These are phyloP conservation scores for Chaetomium strumarium DNA, from an alignment of 2,329 filamentous ascomycete genomes.

Conservation along the genomic window DNA sequence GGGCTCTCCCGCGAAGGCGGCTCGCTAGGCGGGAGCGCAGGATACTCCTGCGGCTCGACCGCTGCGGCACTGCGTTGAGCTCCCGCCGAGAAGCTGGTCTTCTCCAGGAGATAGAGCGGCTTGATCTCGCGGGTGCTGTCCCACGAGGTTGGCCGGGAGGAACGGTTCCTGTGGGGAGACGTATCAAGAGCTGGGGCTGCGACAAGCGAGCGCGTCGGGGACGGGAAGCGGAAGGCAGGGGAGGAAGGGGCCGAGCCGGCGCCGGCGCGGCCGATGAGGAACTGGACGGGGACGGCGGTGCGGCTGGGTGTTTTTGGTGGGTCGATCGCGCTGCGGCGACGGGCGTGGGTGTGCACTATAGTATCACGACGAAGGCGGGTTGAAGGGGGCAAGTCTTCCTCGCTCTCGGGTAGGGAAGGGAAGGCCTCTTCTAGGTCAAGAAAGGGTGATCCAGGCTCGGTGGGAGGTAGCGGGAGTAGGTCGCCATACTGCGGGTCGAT, in stretches of 20 bases:
- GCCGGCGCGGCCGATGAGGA: constrained; percentile 50
- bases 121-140: constrained; percentile 65
- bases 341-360: constrained; percentile 32
- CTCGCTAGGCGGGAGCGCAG: constrained; percentile 44
- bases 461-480: constrained; percentile 58
- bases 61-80: constrained; percentile 10
- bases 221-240: constrained; percentile 35
- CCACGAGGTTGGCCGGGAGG: constrained; percentile 53
- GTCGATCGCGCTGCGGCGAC: constrained; percentile 45
- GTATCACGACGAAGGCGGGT: constrained; percentile 33
- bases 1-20: constrained; percentile 26
- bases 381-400: constrained; percentile 49
- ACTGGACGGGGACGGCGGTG: constrained; percentile 53
- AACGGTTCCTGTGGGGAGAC: constrained; percentile 31
- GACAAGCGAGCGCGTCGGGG: constrained; percentile 31
- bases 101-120: constrained; percentile 77
- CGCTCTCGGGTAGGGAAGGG: constrained; percentile 54
- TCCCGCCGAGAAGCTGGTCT: constrained; percentile 32
- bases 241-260: constrained; percentile 41
- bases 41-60: constrained; percentile 37
- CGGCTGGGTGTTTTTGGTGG: constrained; percentile 48
- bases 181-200: constrained; percentile 27
- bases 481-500: constrained; percentile 63
- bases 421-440: constrained; percentile 33
- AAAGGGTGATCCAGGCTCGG: constrained; percentile 46